Percentiles rank a stretch among this genome's conserved stretches.
phyloP scores from a whole-genome alignment of 1,139 yeast species.

The Pichia sp. region DNA sequence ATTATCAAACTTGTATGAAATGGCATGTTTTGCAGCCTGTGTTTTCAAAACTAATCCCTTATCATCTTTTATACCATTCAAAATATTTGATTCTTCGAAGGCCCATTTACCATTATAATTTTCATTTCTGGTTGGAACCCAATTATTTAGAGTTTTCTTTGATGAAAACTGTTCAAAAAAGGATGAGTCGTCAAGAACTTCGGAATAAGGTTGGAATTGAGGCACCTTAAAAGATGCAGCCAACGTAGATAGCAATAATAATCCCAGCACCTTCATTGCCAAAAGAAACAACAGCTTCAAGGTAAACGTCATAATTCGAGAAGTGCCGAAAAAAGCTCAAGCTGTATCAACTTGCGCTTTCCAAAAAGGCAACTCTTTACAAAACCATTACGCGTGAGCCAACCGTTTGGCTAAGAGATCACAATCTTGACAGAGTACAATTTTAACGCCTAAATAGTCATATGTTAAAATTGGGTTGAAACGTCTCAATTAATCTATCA shows the following conservation, averaged over 20 bases:
- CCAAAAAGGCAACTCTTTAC: too few species aligned
- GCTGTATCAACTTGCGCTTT: too few species aligned
- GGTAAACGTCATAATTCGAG: too few species aligned
- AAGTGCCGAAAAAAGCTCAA: too few species aligned
- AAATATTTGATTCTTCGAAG: conserved; percentile 48
- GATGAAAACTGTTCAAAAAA: conserved; percentile 66
- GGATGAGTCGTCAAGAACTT: conserved; percentile 31
- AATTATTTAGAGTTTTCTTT: conserved; percentile 35
- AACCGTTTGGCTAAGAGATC: too few species aligned
- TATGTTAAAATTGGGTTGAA: too few species aligned
- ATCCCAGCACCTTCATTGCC: too few species aligned
- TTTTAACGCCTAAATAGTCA: too few species aligned
- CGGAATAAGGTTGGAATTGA: conserved; percentile 21
- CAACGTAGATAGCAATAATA: not conserved
- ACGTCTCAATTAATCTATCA: too few species aligned
- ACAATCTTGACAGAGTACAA: too few species aligned
- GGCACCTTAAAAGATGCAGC: not conserved
- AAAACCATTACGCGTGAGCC: too few species aligned
- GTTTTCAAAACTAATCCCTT: conserved; percentile 68
- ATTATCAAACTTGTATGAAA: conserved; percentile 43
- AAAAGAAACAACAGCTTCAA: too few species aligned
- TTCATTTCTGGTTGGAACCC: conserved; percentile 55
- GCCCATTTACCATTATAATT: conserved; percentile 65
- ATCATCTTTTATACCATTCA: conserved; percentile 56
- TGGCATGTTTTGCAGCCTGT: conserved; percentile 75